Evolutionary conservation across 768 basidiomycete genomes (phyloP), one percentile per base, ranked within the genome.

Genomic region (Suillus clintonianus): DNA sequence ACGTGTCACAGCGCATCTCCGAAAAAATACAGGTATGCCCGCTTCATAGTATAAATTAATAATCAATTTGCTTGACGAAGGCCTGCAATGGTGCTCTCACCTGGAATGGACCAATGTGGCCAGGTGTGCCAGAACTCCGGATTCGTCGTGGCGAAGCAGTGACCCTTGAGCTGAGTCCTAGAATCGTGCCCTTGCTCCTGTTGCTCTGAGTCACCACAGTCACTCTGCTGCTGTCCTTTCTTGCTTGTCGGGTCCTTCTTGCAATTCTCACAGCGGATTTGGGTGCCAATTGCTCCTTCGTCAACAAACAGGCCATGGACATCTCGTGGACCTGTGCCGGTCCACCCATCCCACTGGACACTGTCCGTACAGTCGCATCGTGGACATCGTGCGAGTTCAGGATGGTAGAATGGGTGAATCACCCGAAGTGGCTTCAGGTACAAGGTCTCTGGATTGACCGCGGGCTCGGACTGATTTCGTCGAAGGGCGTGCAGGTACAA

Each of bases 21-120:
- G 43, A 41, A 67, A 64, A 3, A 72, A 72, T 43, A 62, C 24
- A 13, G 72, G 72, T 10, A 73, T 59, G 36, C 36, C 36, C 36
- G 10, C 36, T 37, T 4, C 2, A 10, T 37, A 9, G 36, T 37
- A 37, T 37, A 9, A 37, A 37, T 37, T 37, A 37, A 37, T 37
- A 37, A 37, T 37, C 36, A 37, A 37, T 37, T 37, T 37, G 36
- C 36, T 37, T 37, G 36, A 37, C 10, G 36, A 37, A 37, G 36
- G 36, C 36, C 5, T 4, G 36, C 36, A 37, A 11, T 37, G 36
- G 36, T 19, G 17, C 67, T 47, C 27, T n/a, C n/a, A 71, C 67
- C 19, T 13, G 70, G 70, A 27, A 72, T 67, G 14, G 67, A 34
- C 70, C 70, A 73, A 14, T 63, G 60, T 19, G 70, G 54, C 60